Conservation (phyloP, 495 filamentous ascomycete species). For the Tuber microsphaerosporum region DNA sequence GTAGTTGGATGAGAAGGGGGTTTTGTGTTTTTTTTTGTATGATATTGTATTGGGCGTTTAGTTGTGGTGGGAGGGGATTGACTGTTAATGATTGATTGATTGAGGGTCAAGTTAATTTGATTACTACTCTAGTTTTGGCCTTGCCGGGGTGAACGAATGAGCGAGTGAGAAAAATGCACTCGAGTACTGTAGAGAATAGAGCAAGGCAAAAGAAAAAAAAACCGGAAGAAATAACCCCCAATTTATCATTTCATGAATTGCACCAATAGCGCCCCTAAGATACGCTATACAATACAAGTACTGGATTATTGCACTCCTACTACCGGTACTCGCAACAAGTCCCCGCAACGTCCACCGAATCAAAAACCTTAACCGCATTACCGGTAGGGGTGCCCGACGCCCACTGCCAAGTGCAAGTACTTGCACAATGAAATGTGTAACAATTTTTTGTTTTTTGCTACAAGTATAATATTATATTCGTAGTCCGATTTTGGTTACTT, state of each 20-base stretch:
- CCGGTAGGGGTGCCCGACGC: too few species aligned
- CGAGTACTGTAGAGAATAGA: background rate
- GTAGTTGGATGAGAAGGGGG: background rate
- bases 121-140: background rate
- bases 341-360: too few species aligned
- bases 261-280: background rate
- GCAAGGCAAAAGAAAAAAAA: too few species aligned
- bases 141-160: background rate
- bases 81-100: background rate
- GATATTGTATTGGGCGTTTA: background rate
- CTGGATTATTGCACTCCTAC: too few species aligned
- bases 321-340: too few species aligned
- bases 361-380: too few species aligned
- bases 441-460: too few species aligned
- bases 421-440: too few species aligned
- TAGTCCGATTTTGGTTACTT: too few species aligned
- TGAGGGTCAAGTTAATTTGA: background rate
- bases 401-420: too few species aligned
- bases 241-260: background rate
- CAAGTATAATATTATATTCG: too few species aligned
- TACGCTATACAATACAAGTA: too few species aligned
- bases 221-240: background rate
- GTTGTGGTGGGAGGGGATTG: background rate
- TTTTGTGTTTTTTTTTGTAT: conserved; percentile 1
- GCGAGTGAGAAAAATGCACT: background rate